Conservation (phyloP, 129 eudicot genomes). For the Sambucus nigra region DNA sequence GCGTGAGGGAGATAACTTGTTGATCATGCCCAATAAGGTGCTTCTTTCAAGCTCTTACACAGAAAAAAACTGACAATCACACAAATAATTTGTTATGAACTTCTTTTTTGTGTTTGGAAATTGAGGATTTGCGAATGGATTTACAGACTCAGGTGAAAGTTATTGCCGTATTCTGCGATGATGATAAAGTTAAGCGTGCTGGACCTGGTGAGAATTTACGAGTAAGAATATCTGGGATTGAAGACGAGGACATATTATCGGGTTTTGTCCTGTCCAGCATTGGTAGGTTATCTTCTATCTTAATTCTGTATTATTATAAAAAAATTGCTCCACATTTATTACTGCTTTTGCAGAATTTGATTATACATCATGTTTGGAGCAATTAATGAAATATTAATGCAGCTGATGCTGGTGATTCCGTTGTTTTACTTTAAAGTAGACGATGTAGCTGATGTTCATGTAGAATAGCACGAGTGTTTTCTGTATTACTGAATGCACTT, state of each 20-base stretch:
- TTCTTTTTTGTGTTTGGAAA: neutral
- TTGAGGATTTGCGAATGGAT: neutral
- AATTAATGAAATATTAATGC: too few relatives aligned
- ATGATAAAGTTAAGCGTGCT: constrained; percentile 59
- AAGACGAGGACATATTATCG: constrained; percentile 65
- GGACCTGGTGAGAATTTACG: constrained; percentile 87
- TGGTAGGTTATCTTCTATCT: constrained; percentile 30
- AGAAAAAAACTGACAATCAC: too few relatives aligned
- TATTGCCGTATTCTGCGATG: constrained; percentile 51
- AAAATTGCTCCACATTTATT: too few relatives aligned
- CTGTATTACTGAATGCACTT: too few relatives aligned
- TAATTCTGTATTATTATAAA: neutral
- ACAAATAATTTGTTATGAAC: neutral
- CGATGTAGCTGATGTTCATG: too few relatives aligned
- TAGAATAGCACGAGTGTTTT: too few relatives aligned
- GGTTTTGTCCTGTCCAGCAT: constrained; percentile 65
- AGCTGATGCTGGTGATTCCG: too few relatives aligned
- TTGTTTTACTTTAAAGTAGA: too few relatives aligned
- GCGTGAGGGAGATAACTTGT: constrained; percentile 58
- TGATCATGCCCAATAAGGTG: constrained; percentile 84
- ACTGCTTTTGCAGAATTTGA: too few relatives aligned
- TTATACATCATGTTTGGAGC: too few relatives aligned
- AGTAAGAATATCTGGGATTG: constrained; percentile 67
- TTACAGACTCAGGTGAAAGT: constrained; percentile 74
- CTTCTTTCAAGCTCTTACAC: neutral